phyloP scores from a whole-genome alignment of 495 filamentous ascomycete genomes.

The Cudoniella acicularis region DNA sequence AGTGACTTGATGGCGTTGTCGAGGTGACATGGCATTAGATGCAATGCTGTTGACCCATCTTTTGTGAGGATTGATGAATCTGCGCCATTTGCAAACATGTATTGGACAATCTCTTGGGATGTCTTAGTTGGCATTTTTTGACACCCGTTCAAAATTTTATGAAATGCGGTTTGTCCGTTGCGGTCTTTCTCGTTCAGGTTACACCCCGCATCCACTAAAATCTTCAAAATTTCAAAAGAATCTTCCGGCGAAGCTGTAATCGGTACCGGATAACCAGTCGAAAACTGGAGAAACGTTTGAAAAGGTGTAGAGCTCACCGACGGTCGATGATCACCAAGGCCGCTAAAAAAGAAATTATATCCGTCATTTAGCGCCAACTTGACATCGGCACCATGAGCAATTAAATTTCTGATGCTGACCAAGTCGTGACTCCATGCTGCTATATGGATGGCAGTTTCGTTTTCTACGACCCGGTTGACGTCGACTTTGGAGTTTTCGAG shows the following conservation, averaged over 20 bases:
- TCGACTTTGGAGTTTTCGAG: conserved; percentile 8
- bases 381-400: neutral
- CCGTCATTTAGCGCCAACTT: neutral
- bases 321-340: neutral
- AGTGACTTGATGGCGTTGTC: neutral
- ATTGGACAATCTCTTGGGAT: conserved; percentile 3
- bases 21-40: neutral
- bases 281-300: neutral
- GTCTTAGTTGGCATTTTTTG: neutral
- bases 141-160: conserved; percentile 8
- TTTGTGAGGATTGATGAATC: conserved; percentile 20
- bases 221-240: neutral
- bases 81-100: conserved; percentile 24
- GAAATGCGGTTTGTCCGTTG: conserved; percentile 7
- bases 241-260: neutral
- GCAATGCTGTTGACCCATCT: conserved; percentile 17
- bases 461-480: conserved; percentile 1
- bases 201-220: conserved; percentile 23
- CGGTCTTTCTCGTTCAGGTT: conserved; percentile 22
- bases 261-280: neutral
- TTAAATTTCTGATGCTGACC: neutral
- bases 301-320: conserved; percentile 2
- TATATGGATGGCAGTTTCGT: conserved; percentile 20
- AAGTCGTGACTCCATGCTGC: neutral
- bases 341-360: neutral